Base-by-base conservation (phyloP, 148 eudicot species). In the Polygonum maritimum region DNA sequence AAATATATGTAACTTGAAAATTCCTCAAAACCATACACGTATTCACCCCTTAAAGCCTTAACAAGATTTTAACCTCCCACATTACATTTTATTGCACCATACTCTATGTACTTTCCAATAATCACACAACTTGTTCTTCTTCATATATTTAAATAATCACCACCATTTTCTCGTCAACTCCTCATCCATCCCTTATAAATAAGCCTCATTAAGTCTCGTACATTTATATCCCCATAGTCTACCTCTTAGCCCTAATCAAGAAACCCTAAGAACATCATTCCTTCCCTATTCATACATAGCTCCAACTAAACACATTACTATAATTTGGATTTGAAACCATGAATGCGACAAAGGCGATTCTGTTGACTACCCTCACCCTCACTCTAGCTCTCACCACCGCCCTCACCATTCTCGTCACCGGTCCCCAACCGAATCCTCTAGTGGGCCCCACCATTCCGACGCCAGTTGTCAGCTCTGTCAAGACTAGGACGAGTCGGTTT, bases 401-500 rank as follows among this genome's bases (percentile, higher is more conserved):
- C n/a, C 16, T 35, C 9, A 63, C 41, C 39, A 63, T 35, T 2
- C n/a, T 12, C 35, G 15, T 5, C 67, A 22, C 67, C 15, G 2
- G 3, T 11, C 14, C 67, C 15, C 67, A 60, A 26, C 38, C 14
- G 26, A 26, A 22, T 33, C 67, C 67, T 2, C 67, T 26, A 9
- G 67, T 0, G 36, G 38, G 0, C 14, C 14, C 38, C 60, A 18
- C 60, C 22, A 15, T 1, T n/a, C 8, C 79, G 44, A 60, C 22
- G 14, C 3, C 33, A 55, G 16, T 38, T 7, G 35, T 58, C 54
- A 4, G 35, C 2, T 14, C 3, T 3, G 63, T 19, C 12, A 57
- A 21, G 63, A 57, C 7, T 26, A 77, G 83, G 77, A 76, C 77
- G 4, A 89, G 89, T 18, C 89, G 96, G 4, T 90, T 93, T 36